A percentile compares a stretch with the other conserved stretches of the same genome.
Evolutionary conservation across 1,284 basidiomycete species (phyloP).

Genomic region (Cronartium ribicola): DNA sequence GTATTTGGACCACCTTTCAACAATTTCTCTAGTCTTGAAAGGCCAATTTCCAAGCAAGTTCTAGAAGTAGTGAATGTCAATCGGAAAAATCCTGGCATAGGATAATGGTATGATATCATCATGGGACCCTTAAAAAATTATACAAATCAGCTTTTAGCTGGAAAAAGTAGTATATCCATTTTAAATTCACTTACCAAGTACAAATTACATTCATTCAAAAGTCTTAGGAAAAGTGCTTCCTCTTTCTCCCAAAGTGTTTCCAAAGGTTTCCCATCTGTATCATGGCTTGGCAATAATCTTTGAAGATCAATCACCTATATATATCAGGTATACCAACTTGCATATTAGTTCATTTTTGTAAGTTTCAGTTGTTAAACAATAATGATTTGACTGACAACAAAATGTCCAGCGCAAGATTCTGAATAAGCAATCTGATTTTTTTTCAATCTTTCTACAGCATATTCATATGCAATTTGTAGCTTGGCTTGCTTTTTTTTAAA

Average conservation of each 20-base stretch:
- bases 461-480: neutral
- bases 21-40: conserved; percentile 12
- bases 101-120: conserved; percentile 22
- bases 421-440: neutral
- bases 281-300: neutral
- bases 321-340: neutral
- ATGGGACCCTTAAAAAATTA: neutral
- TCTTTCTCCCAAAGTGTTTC: neutral
- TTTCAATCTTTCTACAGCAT: neutral
- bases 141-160: neutral
- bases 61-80: conserved; percentile 19
- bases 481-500: neutral
- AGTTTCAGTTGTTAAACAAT: neutral
- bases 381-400: neutral
- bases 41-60: conserved; percentile 17
- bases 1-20: neutral
- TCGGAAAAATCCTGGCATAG: conserved; percentile 31
- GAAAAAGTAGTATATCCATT: neutral
- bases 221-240: neutral
- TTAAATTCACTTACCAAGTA: neutral
- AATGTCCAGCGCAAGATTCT: neutral
- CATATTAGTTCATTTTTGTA: neutral
- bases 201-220: neutral
- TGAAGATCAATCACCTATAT: neutral
- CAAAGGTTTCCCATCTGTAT: neutral